Evolutionary conservation across 1,139 yeast genomes (phyloP).

Genomic region (Geotrichum candidum): DNA sequence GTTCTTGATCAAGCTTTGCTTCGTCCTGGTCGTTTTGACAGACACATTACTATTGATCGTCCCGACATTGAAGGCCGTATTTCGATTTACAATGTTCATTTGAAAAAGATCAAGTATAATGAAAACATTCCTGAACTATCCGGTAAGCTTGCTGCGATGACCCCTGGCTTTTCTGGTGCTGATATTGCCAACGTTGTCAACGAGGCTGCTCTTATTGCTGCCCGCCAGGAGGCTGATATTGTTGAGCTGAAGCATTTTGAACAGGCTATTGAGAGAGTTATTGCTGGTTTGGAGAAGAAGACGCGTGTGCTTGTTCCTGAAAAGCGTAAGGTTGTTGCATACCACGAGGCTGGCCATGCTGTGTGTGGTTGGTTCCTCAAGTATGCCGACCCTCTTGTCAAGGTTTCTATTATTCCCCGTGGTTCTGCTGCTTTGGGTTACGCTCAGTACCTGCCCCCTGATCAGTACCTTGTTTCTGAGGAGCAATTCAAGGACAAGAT

Average conservation of each 20-base stretch:
- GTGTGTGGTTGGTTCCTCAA: slow-evolving; percentile 93
- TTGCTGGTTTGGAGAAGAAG: slow-evolving; percentile 92
- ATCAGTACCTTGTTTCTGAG: slow-evolving; percentile 68
- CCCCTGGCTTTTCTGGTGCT: slow-evolving; percentile 98
- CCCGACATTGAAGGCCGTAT: slow-evolving; percentile 93
- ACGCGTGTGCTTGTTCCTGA: slow-evolving; percentile 77
- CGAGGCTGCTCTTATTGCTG: slow-evolving; percentile 95
- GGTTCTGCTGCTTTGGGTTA: slow-evolving; percentile 97
- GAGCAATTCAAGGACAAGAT: slow-evolving; percentile 84
- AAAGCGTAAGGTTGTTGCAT: slow-evolving; percentile 86
- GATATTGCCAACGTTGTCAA: slow-evolving; percentile 96
- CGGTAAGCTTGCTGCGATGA: slow-evolving; percentile 86
- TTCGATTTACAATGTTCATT: slow-evolving; percentile 81
- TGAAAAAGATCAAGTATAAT: slow-evolving; percentile 57
- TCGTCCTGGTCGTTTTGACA: slow-evolving; percentile 96
- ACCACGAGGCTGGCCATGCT: slow-evolving; percentile 98
- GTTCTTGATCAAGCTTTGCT: slow-evolving; percentile 84
- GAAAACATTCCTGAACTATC: slow-evolving; percentile 52
- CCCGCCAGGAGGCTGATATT: slow-evolving; percentile 62
- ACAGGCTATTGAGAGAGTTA: slow-evolving; percentile 92
- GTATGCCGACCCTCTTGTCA: slow-evolving; percentile 85
- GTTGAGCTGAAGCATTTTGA: slow-evolving; percentile 81
- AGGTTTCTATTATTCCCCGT: slow-evolving; percentile 93
- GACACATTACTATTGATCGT: slow-evolving; percentile 84
- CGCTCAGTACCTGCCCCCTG: slow-evolving; percentile 95